Conservation (phyloP, 805 yeast species). For the Wickerhamiella cacticola region DNA sequence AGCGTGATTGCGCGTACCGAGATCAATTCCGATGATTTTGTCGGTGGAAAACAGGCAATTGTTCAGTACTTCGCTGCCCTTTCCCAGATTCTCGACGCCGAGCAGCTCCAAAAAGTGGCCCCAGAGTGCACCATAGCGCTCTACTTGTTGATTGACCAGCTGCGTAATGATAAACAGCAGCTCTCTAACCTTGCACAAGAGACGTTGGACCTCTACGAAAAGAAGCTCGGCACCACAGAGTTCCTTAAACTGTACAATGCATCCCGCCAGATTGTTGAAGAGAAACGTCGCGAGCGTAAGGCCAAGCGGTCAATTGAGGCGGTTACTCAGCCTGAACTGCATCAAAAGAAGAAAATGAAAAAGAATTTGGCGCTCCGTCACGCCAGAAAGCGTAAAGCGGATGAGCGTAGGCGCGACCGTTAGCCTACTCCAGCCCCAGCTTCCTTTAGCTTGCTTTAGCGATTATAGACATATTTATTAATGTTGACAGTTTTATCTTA, state of each 20-base stretch:
- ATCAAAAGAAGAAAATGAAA: constrained; percentile 53
- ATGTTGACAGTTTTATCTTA: background rate
- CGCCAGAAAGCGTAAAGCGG: constrained; percentile 7
- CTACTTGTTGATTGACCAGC: constrained; percentile 31
- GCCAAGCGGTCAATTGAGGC: constrained; percentile 65
- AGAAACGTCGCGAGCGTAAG: constrained; percentile 57
- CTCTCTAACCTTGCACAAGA: constrained; percentile 45
- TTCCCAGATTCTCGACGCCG: constrained; percentile 36
- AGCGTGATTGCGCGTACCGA: constrained; percentile 51
- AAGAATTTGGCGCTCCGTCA: background rate
- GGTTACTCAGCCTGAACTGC: constrained; percentile 63
- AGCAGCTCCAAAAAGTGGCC: constrained; percentile 26
- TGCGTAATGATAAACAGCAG: constrained; percentile 37
- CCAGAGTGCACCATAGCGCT: constrained; percentile 45
- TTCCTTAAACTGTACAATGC: constrained; percentile 49
- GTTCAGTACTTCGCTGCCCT: constrained; percentile 61
- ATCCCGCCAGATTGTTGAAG: constrained; percentile 49
- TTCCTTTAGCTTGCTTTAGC: background rate
- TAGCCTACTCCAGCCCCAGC: background rate
- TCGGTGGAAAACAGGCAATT: constrained; percentile 51
- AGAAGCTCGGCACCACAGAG: constrained; percentile 56
- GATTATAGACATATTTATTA: background rate
- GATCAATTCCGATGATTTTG: constrained; percentile 34
- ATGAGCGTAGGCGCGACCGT: background rate
- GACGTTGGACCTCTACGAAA: constrained; percentile 54